phyloP scores from a whole-genome alignment of 345 rosid species.

The Populus simonii region DNA sequence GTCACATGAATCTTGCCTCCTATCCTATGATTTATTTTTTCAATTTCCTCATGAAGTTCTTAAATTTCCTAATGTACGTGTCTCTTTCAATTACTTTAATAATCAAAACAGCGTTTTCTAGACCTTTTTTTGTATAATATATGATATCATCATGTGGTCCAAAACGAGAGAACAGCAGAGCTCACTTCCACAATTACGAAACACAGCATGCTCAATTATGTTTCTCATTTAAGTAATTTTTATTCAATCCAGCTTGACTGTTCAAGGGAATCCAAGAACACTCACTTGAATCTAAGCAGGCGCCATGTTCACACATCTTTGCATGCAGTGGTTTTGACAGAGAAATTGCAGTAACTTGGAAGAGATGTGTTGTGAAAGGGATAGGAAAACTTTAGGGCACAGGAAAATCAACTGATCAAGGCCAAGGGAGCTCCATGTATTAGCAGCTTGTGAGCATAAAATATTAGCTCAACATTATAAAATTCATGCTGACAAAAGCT shows the following conservation, averaged over 20 bases:
- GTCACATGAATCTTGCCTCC: slow-evolving; percentile 27
- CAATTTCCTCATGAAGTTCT: background rate
- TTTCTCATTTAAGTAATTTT: too few species aligned
- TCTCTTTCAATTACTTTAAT: background rate
- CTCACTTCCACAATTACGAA: too few species aligned
- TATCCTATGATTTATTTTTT: background rate
- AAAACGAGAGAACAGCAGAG: too few species aligned
- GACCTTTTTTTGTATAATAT: background rate
- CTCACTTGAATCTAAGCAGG: too few species aligned
- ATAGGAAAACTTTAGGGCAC: background rate
- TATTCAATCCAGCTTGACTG: too few species aligned
- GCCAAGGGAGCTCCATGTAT: background rate
- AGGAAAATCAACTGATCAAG: background rate
- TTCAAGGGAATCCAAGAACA: too few species aligned
- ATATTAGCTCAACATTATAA: background rate
- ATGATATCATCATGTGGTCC: too few species aligned
- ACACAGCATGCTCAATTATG: too few species aligned
- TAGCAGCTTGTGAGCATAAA: background rate
- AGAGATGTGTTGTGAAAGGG: background rate
- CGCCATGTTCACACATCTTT: too few species aligned
- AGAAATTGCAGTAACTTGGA: background rate
- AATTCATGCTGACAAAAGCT: background rate
- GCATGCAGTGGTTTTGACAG: background rate
- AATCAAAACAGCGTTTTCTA: background rate
- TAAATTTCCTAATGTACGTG: background rate